Percentiles rank a stretch among this genome's conserved stretches.
These are phyloP conservation scores for Lantana camara DNA, from an alignment of 257 asterid species.

Conservation along the genomic window DNA sequence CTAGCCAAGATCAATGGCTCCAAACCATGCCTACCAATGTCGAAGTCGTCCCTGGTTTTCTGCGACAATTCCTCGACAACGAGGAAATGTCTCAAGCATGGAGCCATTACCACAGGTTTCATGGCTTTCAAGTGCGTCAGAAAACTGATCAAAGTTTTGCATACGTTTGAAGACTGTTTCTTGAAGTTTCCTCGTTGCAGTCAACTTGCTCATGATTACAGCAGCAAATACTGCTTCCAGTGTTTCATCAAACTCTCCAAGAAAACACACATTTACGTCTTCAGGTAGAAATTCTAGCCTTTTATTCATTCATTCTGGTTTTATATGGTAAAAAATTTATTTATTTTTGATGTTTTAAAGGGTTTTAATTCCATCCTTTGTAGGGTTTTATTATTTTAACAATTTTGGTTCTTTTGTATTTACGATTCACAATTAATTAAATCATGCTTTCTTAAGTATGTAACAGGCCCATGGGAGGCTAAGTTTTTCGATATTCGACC, in stretches of 20 bases:
- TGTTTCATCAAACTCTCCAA: conserved; percentile 12
- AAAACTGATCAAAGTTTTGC: conserved; percentile 27
- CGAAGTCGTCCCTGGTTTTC: background rate
- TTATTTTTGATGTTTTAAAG: no score
- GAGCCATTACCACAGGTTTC: conserved; percentile 12
- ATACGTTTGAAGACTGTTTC: no score
- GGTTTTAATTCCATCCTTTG: no score
- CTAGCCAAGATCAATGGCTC: background rate
- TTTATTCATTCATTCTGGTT: no score
- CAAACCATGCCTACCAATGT: no score
- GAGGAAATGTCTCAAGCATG: conserved; percentile 43
- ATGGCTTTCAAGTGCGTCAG: conserved; percentile 28
- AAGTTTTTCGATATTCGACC: no score
- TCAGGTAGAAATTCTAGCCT: conserved; percentile 38
- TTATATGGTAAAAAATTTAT: no score
- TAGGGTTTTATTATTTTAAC: no score
- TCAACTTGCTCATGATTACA: background rate
- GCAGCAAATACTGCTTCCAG: conserved; percentile 19
- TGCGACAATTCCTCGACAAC: background rate
- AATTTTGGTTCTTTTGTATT: no score
- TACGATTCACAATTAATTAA: no score
- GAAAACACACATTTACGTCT: conserved; percentile 16
- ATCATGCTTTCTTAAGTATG: no score
- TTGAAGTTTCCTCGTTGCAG: conserved; percentile 27
- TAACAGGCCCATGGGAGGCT: no score